These are phyloP conservation scores for Geosmithia morbida DNA, from an alignment of 2,329 filamentous ascomycete species.

Conservation along the genomic window DNA sequence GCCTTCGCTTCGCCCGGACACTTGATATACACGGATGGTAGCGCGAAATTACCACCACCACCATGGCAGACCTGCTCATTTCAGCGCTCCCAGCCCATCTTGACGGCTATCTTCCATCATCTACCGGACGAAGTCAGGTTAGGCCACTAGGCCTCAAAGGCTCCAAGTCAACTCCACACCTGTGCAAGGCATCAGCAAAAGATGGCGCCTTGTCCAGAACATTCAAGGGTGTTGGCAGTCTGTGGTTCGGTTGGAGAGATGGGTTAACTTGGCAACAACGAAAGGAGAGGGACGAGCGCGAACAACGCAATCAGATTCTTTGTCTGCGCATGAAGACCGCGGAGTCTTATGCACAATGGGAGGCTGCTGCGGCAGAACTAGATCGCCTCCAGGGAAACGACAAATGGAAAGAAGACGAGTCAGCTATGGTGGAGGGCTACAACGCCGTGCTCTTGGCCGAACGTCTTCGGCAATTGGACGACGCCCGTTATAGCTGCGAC, in stretches of 20 bases:
- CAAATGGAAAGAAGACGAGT: constrained; percentile 56
- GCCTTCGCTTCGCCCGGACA: not conserved
- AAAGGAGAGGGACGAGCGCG: constrained; percentile 26
- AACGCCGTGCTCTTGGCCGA: constrained; percentile 53
- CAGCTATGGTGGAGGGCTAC: constrained; percentile 45
- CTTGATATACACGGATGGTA: not conserved
- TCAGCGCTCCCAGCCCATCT: constrained; percentile 1
- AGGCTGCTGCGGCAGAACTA: constrained; percentile 58
- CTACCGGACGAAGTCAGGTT: not conserved
- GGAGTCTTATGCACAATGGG: constrained; percentile 57
- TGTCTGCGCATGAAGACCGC: constrained; percentile 57
- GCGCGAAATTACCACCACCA: not conserved
- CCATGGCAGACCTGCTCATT: constrained; percentile 5
- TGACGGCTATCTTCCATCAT: not conserved
- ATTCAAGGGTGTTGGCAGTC: constrained; percentile 22
- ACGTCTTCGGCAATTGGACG: constrained; percentile 59
- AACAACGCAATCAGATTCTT: constrained; percentile 48
- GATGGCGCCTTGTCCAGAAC: constrained; percentile 10
- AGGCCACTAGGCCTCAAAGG: not conserved
- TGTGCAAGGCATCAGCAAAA: not conserved
- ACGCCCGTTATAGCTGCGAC: constrained; percentile 58
- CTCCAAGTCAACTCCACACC: constrained; percentile 2
- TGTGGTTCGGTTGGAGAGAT: constrained; percentile 33
- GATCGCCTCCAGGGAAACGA: constrained; percentile 71
- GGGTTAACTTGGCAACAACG: constrained; percentile 36